Conservation (phyloP, 495 filamentous ascomycete species). For the Immersiella caudata region DNA sequence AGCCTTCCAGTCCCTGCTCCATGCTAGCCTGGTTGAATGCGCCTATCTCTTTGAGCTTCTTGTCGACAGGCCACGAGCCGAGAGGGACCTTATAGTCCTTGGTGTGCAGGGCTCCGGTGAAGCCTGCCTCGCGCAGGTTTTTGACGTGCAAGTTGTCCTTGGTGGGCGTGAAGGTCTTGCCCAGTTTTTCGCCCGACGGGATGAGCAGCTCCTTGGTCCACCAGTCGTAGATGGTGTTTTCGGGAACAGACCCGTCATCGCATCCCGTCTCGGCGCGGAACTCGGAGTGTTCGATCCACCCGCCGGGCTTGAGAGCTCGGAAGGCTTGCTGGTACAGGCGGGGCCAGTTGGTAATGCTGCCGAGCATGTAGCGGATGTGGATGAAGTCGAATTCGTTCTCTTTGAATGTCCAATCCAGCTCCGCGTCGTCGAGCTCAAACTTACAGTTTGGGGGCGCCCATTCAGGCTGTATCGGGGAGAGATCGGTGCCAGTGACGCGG, state of each 20-base stretch:
- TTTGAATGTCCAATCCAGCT: constrained; percentile 54
- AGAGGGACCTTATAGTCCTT: neutral
- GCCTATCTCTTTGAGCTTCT: neutral
- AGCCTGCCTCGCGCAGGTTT: neutral
- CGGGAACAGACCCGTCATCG: neutral
- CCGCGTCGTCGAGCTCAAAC: constrained; percentile 61
- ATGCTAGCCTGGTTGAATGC: neutral
- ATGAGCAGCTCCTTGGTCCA: neutral
- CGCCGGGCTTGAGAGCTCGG: constrained; percentile 44
- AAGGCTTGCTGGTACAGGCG: constrained; percentile 40
- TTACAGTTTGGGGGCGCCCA: constrained; percentile 32
- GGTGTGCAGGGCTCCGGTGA: neutral
- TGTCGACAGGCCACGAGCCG: neutral
- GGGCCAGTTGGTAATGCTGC: constrained; percentile 59
- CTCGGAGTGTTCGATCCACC: constrained; percentile 34
- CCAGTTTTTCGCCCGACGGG: neutral
- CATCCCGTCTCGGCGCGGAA: neutral
- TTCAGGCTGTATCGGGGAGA: constrained; percentile 43
- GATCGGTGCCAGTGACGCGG: constrained; percentile 59
- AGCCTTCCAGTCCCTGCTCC: neutral
- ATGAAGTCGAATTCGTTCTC: constrained; percentile 64
- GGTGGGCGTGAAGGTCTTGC: constrained; percentile 1
- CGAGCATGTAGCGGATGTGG: constrained; percentile 60
- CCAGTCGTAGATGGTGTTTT: neutral
- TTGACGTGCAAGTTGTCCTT: neutral